A percentile compares a stretch with the other conserved stretches of the same genome.
phyloP scores from a whole-genome alignment of 345 rosid genomes.

The Bruguiera parviflora region DNA sequence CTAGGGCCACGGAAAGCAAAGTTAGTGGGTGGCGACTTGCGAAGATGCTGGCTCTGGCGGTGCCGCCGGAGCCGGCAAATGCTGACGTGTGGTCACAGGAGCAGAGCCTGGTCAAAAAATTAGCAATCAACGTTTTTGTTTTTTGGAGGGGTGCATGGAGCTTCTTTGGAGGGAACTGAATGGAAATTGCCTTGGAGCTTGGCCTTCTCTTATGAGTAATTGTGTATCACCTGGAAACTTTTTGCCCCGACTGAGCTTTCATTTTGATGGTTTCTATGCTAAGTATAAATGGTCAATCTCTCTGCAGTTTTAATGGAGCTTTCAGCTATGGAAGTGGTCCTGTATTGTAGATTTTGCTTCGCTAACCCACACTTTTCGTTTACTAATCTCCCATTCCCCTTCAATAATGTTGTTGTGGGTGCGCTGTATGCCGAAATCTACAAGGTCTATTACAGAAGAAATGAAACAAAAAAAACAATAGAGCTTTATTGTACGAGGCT shows the following conservation, averaged over 20 bases:
- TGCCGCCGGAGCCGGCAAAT: constrained; percentile 33
- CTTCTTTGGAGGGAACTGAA: constrained; percentile 12
- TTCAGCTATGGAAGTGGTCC: too few species aligned
- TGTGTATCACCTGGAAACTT: constrained; percentile 10
- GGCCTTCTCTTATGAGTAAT: neutral
- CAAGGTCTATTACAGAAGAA: too few species aligned
- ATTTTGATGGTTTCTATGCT: constrained; percentile 40
- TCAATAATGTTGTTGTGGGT: too few species aligned
- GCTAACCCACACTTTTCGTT: neutral
- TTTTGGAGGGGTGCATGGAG: too few species aligned
- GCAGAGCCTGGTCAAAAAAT: constrained; percentile 15
- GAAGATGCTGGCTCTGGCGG: constrained; percentile 10
- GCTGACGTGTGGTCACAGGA: constrained; percentile 10
- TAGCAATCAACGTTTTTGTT: too few species aligned
- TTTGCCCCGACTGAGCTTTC: constrained; percentile 39
- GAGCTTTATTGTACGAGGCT: neutral
- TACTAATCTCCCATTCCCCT: too few species aligned
- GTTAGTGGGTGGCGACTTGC: constrained; percentile 3
- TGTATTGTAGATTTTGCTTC: constrained; percentile 6
- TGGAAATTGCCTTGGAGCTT: constrained; percentile 26
- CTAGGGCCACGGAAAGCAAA: constrained; percentile 18
- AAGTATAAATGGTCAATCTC: neutral
- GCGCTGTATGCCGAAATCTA: too few species aligned
- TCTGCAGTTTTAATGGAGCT: neutral
- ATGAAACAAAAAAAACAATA: too few species aligned